A percentile compares a stretch with the other conserved stretches of the same genome.
Conservation (phyloP, 495 filamentous ascomycete species). For the Xylaria sp. region DNA sequence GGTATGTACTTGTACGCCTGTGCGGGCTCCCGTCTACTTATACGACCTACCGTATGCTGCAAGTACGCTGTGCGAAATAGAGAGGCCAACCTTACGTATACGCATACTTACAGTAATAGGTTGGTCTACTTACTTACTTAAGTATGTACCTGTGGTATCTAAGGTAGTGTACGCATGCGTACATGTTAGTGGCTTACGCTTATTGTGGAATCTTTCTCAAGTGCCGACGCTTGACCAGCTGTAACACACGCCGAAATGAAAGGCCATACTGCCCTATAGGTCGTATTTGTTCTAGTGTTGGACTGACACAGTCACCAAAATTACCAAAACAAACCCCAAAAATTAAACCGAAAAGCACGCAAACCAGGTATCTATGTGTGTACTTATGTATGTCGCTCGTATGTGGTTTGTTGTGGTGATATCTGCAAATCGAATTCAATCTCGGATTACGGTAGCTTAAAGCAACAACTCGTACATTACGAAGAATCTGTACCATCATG, state of each 20-base stretch:
- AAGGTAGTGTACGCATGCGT: too few relatives aligned
- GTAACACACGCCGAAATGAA: not conserved
- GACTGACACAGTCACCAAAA: not conserved
- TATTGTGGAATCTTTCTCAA: constrained; percentile 12
- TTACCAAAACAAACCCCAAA: not conserved
- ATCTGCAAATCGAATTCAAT: not conserved
- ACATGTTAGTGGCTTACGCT: constrained; percentile 26
- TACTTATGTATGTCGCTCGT: not conserved
- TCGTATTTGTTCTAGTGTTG: not conserved
- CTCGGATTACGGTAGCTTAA: not conserved
- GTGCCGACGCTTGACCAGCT: constrained; percentile 27
- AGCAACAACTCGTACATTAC: constrained; percentile 12
- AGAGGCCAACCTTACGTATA: too few relatives aligned
- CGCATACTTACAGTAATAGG: too few relatives aligned
- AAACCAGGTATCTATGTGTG: too few relatives aligned
- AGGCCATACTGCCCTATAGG: not conserved
- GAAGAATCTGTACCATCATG: not conserved
- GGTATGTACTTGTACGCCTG: too few relatives aligned
- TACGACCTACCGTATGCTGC: constrained; percentile 1
- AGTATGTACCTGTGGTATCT: too few relatives aligned
- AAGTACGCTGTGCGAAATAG: constrained; percentile 27
- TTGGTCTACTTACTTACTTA: not conserved
- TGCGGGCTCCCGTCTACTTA: too few relatives aligned
- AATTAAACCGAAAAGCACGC: not conserved
- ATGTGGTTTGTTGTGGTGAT: not conserved